Base-by-base conservation (phyloP, 2,329 filamentous ascomycete genomes). In the Verticillium nonalfalfae region DNA sequence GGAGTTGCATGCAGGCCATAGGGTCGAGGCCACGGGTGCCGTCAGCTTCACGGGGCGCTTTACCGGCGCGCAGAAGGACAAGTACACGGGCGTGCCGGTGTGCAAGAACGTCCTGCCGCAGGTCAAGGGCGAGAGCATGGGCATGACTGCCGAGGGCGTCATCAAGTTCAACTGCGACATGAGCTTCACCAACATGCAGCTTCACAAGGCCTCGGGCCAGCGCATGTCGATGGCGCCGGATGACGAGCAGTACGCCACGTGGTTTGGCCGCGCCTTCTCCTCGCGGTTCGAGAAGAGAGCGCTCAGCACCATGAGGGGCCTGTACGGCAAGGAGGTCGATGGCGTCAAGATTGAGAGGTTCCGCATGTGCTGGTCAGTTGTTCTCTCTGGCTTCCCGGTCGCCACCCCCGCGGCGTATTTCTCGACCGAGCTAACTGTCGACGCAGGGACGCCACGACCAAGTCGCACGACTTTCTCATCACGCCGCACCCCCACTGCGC, bases 121-220 rank as follows among this genome's bases (percentile, higher is more conserved):
- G 45, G 76, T 79, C 39, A 76, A 77, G 66, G 78, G 78, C 26
- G 76, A 78, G 66, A 73, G 75, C 58, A 77, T 78, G 75, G 77
- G 75, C 7, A 77, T 77, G 14, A 80, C 81, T 9, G 65, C 70
- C 3, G 74, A 80, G 36, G 79, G 81, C 1, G 74, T 81, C 2
- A 76, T 88, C 62, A 88, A 88, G 69, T 85, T 86, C 73, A 87
- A 85, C 62, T 85, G 84, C 67, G 78, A 85, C 58, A 77, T 80
- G 21, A 85, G 83, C 60, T 83, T 87, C 67, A 83, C 78, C 50
- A 86, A 87, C 68, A 81, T 77, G 7, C 69, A 78, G 31, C 73
- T 72, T 0, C 77, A 78, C 63, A 78, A 80, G 0, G 60, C 72
- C 2, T 81, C 79, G 1, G 81, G 82, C 1, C 77, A 80, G 63